phyloP scores from a whole-genome alignment of 2,329 filamentous ascomycete species.

The Chrysoporthe cubensis region DNA sequence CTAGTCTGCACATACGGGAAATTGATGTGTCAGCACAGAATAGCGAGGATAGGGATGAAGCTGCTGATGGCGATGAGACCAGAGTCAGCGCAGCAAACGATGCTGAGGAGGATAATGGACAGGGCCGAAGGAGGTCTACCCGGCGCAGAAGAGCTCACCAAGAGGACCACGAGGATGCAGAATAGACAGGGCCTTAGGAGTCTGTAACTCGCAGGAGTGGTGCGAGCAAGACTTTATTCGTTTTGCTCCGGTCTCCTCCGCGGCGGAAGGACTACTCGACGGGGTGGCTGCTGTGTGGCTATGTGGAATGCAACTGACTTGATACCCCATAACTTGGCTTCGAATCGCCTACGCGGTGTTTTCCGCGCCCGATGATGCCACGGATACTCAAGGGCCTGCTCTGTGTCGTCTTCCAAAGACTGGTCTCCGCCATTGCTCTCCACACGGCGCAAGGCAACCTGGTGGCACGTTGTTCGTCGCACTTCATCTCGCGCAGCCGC shows the following conservation, averaged over 20 bases:
- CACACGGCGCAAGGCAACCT: neutral
- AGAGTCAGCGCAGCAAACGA: neutral
- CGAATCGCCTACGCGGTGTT: neutral
- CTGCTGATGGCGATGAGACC: constrained; percentile 30
- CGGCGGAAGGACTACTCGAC: neutral
- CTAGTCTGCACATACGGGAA: constrained; percentile 61
- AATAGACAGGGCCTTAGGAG: constrained; percentile 8
- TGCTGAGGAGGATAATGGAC: constrained; percentile 15
- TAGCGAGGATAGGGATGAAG: constrained; percentile 24
- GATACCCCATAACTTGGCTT: constrained; percentile 21
- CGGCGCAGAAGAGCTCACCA: constrained; percentile 19
- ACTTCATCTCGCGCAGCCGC: neutral
- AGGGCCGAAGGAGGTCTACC: constrained; percentile 18
- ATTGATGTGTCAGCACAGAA: constrained; percentile 29
- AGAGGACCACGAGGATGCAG: constrained; percentile 15
- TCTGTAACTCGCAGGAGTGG: constrained; percentile 2
- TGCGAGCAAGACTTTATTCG: constrained; percentile 6
- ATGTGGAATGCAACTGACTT: constrained; percentile 13
- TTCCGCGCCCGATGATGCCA: too few relatives aligned
- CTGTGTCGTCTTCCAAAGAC: neutral
- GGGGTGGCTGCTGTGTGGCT: constrained; percentile 8
- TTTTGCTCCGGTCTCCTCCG: neutral
- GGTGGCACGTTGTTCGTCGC: neutral
- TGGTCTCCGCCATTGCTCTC: neutral
- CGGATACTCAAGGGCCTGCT: neutral